Conservation (phyloP, 768 basidiomycete species). For the Xanthoconium purpureum region DNA sequence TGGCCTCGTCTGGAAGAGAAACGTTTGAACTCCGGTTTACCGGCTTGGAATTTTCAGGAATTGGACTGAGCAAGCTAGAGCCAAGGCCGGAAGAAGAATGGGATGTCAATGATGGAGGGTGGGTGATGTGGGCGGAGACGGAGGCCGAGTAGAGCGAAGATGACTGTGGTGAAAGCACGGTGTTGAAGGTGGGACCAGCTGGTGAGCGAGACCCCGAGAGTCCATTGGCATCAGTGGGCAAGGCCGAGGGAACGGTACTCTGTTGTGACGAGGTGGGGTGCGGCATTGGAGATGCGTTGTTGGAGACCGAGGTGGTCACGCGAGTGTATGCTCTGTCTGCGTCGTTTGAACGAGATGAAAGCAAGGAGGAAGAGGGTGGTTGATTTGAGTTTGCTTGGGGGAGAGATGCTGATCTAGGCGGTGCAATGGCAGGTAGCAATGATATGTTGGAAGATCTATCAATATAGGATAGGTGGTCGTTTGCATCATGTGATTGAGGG, state of each 20-base stretch:
- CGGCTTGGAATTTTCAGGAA: constrained; percentile 33
- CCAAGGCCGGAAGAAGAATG: constrained; percentile 20
- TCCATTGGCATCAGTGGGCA: neutral
- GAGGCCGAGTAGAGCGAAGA: constrained; percentile 6
- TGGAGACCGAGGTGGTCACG: constrained; percentile 1
- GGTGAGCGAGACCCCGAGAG: constrained; percentile 5
- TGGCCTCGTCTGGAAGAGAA: constrained; percentile 74
- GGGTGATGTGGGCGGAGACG: constrained; percentile 11
- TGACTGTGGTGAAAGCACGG: constrained; percentile 13
- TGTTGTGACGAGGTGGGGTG: constrained; percentile 10
- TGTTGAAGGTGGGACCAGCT: constrained; percentile 19
- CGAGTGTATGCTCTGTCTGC: constrained; percentile 6
- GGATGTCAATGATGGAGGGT: constrained; percentile 14
- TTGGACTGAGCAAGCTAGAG: constrained; percentile 21
- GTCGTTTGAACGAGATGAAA: constrained; percentile 23
- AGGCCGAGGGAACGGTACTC: neutral
- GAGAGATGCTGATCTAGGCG: constrained; percentile 24
- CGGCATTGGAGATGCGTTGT: neutral
- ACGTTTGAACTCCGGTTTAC: constrained; percentile 64
- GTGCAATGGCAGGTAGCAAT: constrained; percentile 14
- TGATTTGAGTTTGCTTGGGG: constrained; percentile 12
- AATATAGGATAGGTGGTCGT: constrained; percentile 2
- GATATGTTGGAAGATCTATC: neutral
- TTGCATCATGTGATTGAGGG: constrained; percentile 14
- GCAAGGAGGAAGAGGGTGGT: neutral